A percentile compares a stretch with the other conserved stretches of the same genome.
Conservation (phyloP, 768 basidiomycete genomes). For the Hydnomerulius pinastri region DNA sequence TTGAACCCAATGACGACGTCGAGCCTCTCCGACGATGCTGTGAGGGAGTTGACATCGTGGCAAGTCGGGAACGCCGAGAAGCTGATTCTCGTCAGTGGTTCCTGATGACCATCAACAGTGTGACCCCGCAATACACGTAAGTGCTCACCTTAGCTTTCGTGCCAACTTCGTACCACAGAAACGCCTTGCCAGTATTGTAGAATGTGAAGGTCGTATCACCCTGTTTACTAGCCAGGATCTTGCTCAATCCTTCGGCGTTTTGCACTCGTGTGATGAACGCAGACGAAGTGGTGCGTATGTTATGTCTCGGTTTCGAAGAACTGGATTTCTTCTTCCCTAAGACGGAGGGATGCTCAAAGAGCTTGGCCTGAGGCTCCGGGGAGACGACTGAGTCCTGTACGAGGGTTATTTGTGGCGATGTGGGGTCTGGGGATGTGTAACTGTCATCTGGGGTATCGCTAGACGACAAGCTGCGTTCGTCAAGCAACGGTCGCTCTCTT, state of each 20-base stretch:
- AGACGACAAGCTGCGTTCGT: constrained; percentile 78
- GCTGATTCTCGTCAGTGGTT: constrained; percentile 80
- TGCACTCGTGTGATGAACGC: constrained; percentile 91
- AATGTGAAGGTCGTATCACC: constrained; percentile 88
- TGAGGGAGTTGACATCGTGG: constrained; percentile 81
- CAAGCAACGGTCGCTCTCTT: constrained; percentile 42
- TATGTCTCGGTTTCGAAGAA: constrained; percentile 79
- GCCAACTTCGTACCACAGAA: constrained; percentile 87
- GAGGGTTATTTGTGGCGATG: constrained; percentile 34
- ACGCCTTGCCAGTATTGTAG: constrained; percentile 83
- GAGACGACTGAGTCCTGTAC: constrained; percentile 30
- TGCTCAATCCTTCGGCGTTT: constrained; percentile 73
- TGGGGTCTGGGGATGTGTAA: constrained; percentile 43
- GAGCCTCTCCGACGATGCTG: constrained; percentile 74
- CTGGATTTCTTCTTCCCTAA: constrained; percentile 62
- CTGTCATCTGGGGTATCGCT: constrained; percentile 74
- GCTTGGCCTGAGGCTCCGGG: constrained; percentile 45
- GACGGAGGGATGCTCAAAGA: constrained; percentile 59
- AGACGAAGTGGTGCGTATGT: constrained; percentile 87
- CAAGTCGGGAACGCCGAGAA: constrained; percentile 90
- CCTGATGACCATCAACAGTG: constrained; percentile 46
- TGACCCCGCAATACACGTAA: neutral
- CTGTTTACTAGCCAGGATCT: constrained; percentile 70
- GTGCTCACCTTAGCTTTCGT: constrained; percentile 73
- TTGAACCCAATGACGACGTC: constrained; percentile 91